A percentile compares a stretch with the other conserved stretches of the same genome.
Conservation (phyloP, 768 basidiomycete species). For the Agrocybe praecox region DNA sequence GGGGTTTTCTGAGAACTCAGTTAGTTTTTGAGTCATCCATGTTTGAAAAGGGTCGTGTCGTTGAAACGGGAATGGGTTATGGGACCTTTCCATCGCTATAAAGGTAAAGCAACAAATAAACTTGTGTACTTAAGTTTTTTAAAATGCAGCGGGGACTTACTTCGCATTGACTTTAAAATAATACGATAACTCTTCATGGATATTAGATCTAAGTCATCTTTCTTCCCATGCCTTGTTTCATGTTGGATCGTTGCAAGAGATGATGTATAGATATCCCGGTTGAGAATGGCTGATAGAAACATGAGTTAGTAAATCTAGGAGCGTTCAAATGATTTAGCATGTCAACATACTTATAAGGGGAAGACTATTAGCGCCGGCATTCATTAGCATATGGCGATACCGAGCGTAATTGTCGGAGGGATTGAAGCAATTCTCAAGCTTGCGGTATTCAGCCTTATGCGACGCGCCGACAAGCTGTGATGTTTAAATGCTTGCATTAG, state of each 20-base stretch:
- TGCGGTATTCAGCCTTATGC: neutral
- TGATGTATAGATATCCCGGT: neutral
- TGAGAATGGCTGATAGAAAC: neutral
- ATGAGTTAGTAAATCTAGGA: neutral
- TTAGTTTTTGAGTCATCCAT: neutral
- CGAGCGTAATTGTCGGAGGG: neutral
- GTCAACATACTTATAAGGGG: conserved; percentile 33
- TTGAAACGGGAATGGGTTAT: neutral
- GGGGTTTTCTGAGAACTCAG: neutral
- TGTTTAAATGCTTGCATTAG: neutral
- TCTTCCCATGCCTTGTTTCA: neutral
- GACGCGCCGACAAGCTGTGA: neutral
- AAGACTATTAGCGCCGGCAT: conserved; percentile 27
- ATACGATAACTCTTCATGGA: neutral
- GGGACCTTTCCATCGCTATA: neutral
- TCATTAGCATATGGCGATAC: neutral
- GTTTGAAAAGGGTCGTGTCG: neutral
- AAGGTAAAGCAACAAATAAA: neutral
- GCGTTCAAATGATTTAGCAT: neutral
- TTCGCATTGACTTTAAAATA: neutral
- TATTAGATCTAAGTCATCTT: neutral
- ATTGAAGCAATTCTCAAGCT: neutral
- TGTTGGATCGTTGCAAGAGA: neutral
- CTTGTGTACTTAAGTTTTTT: neutral
- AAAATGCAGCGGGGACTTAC: neutral